A percentile compares a stretch with the other conserved stretches of the same genome.
Conservation (phyloP, 202 grass and related monocot genomes). For the Eragrostis tef region DNA sequence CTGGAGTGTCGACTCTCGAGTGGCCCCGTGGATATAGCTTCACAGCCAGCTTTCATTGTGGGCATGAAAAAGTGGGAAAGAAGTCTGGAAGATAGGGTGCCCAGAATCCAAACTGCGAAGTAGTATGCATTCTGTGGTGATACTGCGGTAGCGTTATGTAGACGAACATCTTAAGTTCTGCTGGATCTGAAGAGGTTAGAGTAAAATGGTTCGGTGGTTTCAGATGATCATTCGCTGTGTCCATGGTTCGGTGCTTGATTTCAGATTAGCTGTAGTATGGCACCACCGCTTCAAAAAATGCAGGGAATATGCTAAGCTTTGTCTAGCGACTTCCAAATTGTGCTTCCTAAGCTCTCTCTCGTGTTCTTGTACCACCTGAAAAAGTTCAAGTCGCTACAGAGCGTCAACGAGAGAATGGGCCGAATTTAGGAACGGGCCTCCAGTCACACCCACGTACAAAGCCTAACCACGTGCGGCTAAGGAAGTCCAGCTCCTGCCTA, state of each 20-base stretch:
- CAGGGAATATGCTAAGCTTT: neutral
- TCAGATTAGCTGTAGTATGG: neutral
- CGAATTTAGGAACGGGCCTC: neutral
- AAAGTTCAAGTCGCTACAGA: too few species aligned
- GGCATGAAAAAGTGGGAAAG: neutral
- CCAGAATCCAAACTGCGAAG: conserved; percentile 12
- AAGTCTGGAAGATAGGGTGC: neutral
- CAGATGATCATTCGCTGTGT: neutral
- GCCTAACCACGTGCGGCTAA: conserved; percentile 15
- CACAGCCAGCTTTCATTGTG: neutral
- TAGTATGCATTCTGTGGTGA: neutral
- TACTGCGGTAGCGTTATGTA: neutral
- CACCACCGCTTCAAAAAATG: neutral
- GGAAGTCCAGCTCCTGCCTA: neutral
- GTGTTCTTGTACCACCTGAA: too few species aligned
- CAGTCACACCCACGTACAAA: neutral
- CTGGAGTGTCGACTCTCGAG: neutral
- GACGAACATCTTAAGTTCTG: neutral
- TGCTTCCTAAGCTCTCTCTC: neutral
- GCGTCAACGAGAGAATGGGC: neutral
- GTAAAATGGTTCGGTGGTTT: neutral
- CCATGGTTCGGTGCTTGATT: neutral
- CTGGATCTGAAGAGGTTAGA: neutral
- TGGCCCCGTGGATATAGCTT: neutral
- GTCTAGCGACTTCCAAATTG: neutral